phyloP scores from a whole-genome alignment of 768 basidiomycete species.

The Boletus eberwhitei region DNA sequence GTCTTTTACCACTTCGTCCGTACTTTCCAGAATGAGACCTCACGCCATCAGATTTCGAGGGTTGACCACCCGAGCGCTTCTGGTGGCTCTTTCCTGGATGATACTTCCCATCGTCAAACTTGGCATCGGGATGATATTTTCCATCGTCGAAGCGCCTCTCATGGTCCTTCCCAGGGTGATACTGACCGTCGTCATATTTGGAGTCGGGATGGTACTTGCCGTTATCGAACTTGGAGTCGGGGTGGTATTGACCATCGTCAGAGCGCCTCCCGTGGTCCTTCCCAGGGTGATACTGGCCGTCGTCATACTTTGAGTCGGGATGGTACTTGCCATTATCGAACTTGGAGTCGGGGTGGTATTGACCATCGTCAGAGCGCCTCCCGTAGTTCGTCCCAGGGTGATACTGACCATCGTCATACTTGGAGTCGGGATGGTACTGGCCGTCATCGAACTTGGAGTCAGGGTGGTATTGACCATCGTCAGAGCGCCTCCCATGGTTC shows the following conservation, averaged over 20 bases:
- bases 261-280: not conserved
- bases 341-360: conserved; percentile 7
- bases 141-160: conserved; percentile 5
- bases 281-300: conserved; percentile 4
- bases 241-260: conserved; percentile 16
- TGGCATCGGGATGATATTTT: conserved; percentile 1
- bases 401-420: conserved; percentile 17
- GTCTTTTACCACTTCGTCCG: not conserved
- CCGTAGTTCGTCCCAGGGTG: not conserved
- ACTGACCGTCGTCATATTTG: conserved; percentile 5
- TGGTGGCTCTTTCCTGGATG: not conserved
- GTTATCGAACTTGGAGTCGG: not conserved
- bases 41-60: conserved; percentile 3
- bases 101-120: not conserved
- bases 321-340: conserved; percentile 5
- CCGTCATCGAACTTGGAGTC: not conserved
- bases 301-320: conserved; percentile 7
- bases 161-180: conserved; percentile 2
- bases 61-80: not conserved
- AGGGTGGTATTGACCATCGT: conserved; percentile 13
- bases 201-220: not conserved
- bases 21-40: conserved; percentile 8
- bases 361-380: conserved; percentile 13
- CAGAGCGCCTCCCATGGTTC: not conserved
- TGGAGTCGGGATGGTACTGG: not conserved